phyloP scores from a whole-genome alignment of 129 eudicot species.

The Arctium lappa region DNA sequence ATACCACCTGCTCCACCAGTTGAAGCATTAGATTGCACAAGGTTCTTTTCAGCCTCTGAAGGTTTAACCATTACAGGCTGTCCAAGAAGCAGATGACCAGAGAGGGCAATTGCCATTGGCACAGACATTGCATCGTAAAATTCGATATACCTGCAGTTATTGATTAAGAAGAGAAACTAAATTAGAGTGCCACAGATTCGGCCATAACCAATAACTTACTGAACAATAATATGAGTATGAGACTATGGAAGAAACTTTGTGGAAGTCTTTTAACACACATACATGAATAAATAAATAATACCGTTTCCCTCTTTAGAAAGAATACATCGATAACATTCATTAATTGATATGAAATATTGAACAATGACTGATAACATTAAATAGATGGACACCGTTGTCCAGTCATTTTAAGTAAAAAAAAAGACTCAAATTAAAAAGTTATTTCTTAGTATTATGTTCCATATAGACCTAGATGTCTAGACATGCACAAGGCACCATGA shows the following conservation, averaged over 20 bases:
- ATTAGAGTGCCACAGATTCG: not conserved
- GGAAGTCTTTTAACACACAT: not conserved
- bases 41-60: conserved; percentile 89
- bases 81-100: conserved; percentile 79
- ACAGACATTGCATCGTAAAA: conserved; percentile 81
- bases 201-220: not conserved
- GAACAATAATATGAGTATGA: not conserved
- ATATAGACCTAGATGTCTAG: not conserved
- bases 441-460: not conserved
- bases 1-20: conserved; percentile 59
- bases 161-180: not conserved
- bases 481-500: no score
- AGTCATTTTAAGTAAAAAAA: not conserved
- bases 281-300: not conserved
- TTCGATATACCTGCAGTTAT: conserved; percentile 63
- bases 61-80: conserved; percentile 92
- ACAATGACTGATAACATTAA: not conserved
- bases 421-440: no score
- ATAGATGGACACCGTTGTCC: not conserved
- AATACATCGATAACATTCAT: not conserved
- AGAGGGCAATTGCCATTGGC: conserved; percentile 77
- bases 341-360: not conserved
- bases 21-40: conserved; percentile 70
- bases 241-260: not conserved
- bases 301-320: not conserved